A percentile compares a stretch with the other conserved stretches of the same genome.
phyloP scores from a whole-genome alignment of 371 early-diverging fungal species.

The Mortierella sp. region DNA sequence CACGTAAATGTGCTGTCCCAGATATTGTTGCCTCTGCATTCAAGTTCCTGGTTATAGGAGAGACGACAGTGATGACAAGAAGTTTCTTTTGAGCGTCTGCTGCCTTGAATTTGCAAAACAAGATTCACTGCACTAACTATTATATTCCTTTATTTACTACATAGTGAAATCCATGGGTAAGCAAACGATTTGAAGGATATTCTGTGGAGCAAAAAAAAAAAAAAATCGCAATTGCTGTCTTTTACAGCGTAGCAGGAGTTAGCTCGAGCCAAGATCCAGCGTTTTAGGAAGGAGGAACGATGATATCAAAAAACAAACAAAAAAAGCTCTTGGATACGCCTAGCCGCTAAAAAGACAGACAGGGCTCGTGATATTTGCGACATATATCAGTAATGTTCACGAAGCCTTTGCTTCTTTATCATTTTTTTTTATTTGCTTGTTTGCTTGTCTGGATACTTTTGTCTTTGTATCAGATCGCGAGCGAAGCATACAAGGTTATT shows the following conservation, averaged over 20 bases:
- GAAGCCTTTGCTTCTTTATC: conserved; percentile 12
- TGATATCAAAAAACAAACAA: not conserved
- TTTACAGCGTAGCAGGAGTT: not conserved
- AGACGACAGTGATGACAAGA: not conserved
- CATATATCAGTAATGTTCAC: conserved; percentile 54
- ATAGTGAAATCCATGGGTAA: conserved; percentile 58
- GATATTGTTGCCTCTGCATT: not conserved
- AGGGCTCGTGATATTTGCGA: conserved; percentile 17
- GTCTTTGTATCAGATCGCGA: conserved; percentile 1
- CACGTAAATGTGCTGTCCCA: not conserved
- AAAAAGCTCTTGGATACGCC: not conserved
- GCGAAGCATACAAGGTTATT: not conserved
- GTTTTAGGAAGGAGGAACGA: not conserved
- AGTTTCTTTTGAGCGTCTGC: not conserved
- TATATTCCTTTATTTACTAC: not conserved
- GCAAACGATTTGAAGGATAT: conserved; percentile 7
- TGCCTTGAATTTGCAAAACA: not conserved
- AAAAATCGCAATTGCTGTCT: not conserved
- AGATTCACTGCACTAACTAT: not conserved
- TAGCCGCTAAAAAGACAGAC: not conserved
- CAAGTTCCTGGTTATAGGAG: not conserved
- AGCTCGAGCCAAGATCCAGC: not conserved
- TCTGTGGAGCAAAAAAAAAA: not conserved
- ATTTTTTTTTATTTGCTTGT: not conserved
- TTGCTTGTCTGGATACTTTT: not conserved